Evolutionary conservation across 768 basidiomycete species (phyloP), one percentile per base, ranked within the genome.

Genomic region (Pluteus cervinus): DNA sequence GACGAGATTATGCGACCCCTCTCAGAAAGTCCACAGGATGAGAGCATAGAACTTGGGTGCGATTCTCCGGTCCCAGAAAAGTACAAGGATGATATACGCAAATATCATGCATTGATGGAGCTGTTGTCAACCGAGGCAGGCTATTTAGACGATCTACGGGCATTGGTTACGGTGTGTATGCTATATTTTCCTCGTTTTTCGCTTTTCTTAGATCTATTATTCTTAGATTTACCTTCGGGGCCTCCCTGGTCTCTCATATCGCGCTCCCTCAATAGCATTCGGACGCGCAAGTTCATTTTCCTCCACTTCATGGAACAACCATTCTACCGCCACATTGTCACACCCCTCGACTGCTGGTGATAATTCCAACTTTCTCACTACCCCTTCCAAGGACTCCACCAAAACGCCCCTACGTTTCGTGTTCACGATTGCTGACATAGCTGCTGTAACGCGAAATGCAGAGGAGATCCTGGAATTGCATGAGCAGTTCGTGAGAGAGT

Each of bases 91-190:
- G 52, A 64, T 24, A 47, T 66, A 10, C 56, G 77, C 33, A 70
- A 65, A 39, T 81, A 73, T 45, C 82, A 96, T 50, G 85, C 89
- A 5, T 72, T 97, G 34, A 69, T 78, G 46, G 94, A 97, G 60
- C 65, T 98, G 26, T 69, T 97, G 17, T 68, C 75, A 40, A 93
- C 91, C 1, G 94, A 98, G 64, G 65, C 77, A 14, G 77, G 78
- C 5, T 98, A 97, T 56, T 69, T 91, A 7, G 55, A 69, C 36
- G 90, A 93, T 58, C 60, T 97, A 50, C 75, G 79, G 43, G 73
- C 73, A 7, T 69, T 98, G 29, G 84, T 90, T 39, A 70, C 73
- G 45, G 90, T 89, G 55, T 43, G 73, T 60, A 10, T 42, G 42
- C 37, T 34, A 40, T 33, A 24, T 37, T 7, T 36, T 15, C 5